A percentile compares a stretch with the other conserved stretches of the same genome.
phyloP scores from a whole-genome alignment of 192 early-diverging fungal species.

The Entrophospora sp. region DNA sequence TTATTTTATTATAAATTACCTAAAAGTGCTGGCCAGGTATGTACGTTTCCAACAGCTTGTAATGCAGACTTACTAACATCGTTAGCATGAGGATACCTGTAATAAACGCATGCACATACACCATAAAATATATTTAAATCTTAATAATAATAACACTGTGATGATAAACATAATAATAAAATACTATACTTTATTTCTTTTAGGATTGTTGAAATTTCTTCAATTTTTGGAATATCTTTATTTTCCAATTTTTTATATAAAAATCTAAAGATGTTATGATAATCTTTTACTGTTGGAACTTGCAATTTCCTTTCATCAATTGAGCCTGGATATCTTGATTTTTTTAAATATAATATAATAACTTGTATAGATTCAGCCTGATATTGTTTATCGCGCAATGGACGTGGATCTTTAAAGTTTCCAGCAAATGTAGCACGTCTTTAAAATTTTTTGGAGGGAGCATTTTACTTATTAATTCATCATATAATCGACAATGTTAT shows the following conservation, averaged over 20 bases:
- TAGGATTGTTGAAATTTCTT: constrained; percentile 56
- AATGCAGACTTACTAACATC: constrained; percentile 66
- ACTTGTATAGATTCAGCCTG: constrained; percentile 46
- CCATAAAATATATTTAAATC: not conserved
- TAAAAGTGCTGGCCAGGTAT: constrained; percentile 43
- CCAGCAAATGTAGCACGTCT: not conserved
- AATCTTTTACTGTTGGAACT: constrained; percentile 62
- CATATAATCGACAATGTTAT: not conserved
- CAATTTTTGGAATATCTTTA: constrained; percentile 52
- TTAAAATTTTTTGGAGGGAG: not conserved
- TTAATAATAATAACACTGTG: too few relatives aligned
- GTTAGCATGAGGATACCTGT: constrained; percentile 17
- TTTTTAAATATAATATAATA: constrained; percentile 56
- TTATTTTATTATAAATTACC: too few relatives aligned
- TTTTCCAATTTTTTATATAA: constrained; percentile 60
- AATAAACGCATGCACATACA: not conserved
- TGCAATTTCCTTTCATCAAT: constrained; percentile 49
- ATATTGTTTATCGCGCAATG: constrained; percentile 53
- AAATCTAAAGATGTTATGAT: constrained; percentile 64
- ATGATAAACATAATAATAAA: not conserved
- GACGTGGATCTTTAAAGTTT: constrained; percentile 57
- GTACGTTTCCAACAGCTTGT: constrained; percentile 53
- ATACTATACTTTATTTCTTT: constrained; percentile 36
- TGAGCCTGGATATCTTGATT: constrained; percentile 50
- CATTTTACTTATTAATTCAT: not conserved